Base-by-base conservation (phyloP, 2,329 filamentous ascomycete genomes). In the Trichoderma lentiforme region DNA sequence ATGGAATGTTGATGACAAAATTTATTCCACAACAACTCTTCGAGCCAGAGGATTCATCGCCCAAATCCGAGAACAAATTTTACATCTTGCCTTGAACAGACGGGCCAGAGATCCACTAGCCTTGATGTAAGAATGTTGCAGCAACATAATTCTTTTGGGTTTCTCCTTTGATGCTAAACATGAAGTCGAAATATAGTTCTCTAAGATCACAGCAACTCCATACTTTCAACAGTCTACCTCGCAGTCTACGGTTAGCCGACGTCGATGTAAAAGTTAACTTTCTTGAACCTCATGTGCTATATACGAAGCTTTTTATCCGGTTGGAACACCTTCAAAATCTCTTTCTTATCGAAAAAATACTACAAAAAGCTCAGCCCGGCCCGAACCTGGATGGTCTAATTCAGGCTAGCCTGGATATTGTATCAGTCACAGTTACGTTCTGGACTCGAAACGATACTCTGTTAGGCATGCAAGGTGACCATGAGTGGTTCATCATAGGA, bases 371-470 rank as follows among this genome's bases (percentile, higher is more conserved):
- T 56, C 63, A 66, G 14, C 43, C 47, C 34, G 7, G 14, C 34
- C 14, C 6, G 7, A n/a, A 56, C 1, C 0, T 36, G 1, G 61
- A 51, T 32, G 18, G 51, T 56, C 28, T 66, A 15, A n/a, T 56
- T 1, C 28, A 36, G 21, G n/a, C 11, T 26, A 56, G 63, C 5
- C 51, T 66, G n/a, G 63, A 66, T 9, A 56, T 66, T 34, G 7
- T 66, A 66, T 66, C 63, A 36, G 63, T 26, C 3, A 66, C 63
- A 26, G 63, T 66, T 7, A 53, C 36, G 7, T 66, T 66, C 21
- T 66, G 63, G 63, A 66, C 63, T 8, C 63, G 47, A 36, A 66
- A 66, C 30, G 63, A 66, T 36, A 36, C 21, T 28, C 18, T 66
- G 11, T 30, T 66, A 9, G 63, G 63, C 26, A 66, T 66, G 63